Percentiles rank a stretch among this genome's conserved stretches.
Conservation (phyloP, 768 basidiomycete genomes). For the Mrakia gelida region DNA sequence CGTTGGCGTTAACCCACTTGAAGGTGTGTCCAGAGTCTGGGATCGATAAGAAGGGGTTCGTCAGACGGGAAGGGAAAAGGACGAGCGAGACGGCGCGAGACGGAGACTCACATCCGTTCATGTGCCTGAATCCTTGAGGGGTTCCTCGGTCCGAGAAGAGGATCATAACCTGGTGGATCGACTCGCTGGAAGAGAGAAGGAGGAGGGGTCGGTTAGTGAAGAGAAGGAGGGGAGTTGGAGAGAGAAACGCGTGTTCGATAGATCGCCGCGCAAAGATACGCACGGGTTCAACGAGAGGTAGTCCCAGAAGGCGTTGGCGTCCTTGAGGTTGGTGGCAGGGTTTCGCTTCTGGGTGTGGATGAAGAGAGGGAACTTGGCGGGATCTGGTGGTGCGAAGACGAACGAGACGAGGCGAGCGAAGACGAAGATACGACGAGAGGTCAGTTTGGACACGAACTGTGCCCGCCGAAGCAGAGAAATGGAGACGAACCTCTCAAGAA, state of each 20-base stretch:
- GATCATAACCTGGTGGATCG: constrained; percentile 49
- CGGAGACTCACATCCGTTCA: constrained; percentile 64
- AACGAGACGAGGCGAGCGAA: too few relatives aligned
- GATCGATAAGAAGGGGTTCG: too few relatives aligned
- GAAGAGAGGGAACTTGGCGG: constrained; percentile 50
- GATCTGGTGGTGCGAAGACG: constrained; percentile 31
- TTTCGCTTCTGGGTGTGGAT: constrained; percentile 55
- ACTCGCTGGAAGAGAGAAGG: constrained; percentile 36
- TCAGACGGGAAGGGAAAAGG: neutral
- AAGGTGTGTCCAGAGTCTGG: constrained; percentile 46
- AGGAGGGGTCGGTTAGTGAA: too few relatives aligned
- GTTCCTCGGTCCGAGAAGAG: constrained; percentile 51
- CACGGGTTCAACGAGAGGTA: constrained; percentile 49
- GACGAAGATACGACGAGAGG: neutral
- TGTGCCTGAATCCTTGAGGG: constrained; percentile 58
- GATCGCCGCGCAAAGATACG: too few relatives aligned
- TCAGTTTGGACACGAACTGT: too few relatives aligned
- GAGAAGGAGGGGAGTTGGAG: too few relatives aligned
- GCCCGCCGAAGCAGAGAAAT: too few relatives aligned
- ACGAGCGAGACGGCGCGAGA: neutral
- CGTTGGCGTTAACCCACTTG: constrained; percentile 44
- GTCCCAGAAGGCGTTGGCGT: constrained; percentile 66
- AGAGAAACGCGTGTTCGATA: too few relatives aligned
- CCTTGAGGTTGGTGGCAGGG: constrained; percentile 87
- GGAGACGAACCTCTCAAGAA: constrained; percentile 26